Base-by-base conservation (phyloP, 140 eudicot genomes). In the Oenanthe javanica region DNA sequence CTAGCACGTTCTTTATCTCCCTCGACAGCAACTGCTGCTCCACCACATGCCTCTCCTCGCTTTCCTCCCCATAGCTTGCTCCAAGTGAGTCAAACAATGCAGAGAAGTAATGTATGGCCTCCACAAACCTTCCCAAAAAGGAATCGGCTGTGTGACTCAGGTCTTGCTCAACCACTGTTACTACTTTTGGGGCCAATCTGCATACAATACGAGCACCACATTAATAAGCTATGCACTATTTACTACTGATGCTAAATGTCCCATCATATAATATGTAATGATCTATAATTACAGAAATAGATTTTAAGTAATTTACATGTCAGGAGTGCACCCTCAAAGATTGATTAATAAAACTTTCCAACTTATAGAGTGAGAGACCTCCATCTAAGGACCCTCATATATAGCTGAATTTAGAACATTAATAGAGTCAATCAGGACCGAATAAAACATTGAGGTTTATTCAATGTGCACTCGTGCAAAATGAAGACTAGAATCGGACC, bases 161-260 rank as follows among this genome's bases (percentile, higher is more conserved):
- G 83, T 95, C 99, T 87, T 95, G 99, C 92, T 95, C 99, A 19
- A 95, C 99, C 46, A 95, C 97, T 0, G 99, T 95, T 81, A 95
- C 98, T 47, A 95, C 97, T 78, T 95, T 95, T 8, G 99, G 99
- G 23, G 89, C 91, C 91, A 92, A 89, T 76, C 99, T 95, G 89
- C 75, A 61, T 1, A 31, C 52, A 63, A 27, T 9, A 16, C 67
- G 77, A 9, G 18, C 38, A 10, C 15, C 11, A 45, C 4, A 23
- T 78, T 72, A 42, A 42, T 18, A 66, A 31, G 18, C 27, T 18
- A 4, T 66, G 4, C 4, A 42, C 4, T 42, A 42, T 42, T 2
- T 42, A 42, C 45, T 31, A 31, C 71, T 55, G 10, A 6, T 55
- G 23, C 10, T 6, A 52, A 15, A 15, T 21, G 7, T 52, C 59